These are phyloP conservation scores for Aspergillus ruber DNA, from an alignment of 2,329 filamentous ascomycete genomes.

Conservation along the genomic window DNA sequence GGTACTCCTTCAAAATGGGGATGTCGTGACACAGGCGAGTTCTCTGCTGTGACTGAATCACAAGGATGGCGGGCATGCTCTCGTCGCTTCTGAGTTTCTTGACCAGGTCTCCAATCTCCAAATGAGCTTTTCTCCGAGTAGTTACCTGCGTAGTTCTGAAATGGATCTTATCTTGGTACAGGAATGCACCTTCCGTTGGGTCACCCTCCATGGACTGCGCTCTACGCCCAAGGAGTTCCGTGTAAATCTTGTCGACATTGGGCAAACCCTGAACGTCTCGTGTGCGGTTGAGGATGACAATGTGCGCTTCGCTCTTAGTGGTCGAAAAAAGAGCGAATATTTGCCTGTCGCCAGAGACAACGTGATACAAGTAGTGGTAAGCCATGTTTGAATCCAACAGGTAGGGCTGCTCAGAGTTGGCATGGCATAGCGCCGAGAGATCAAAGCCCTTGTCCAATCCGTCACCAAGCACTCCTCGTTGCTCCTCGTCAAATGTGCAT, in stretches of 20 bases:
- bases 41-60: slow-evolving; percentile 83
- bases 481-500: slow-evolving; percentile 87
- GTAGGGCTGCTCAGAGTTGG: slow-evolving; percentile 64
- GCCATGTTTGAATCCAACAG: slow-evolving; percentile 67
- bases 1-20: slow-evolving; percentile 75
- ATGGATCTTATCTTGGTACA: slow-evolving; percentile 76
- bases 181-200: slow-evolving; percentile 72
- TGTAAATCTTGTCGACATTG: slow-evolving; percentile 83
- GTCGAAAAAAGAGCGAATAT: slow-evolving; percentile 93
- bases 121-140: slow-evolving; percentile 78
- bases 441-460: slow-evolving; percentile 94
- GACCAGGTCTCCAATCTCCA: slow-evolving; percentile 80
- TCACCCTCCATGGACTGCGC: slow-evolving; percentile 62
- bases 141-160: slow-evolving; percentile 87
- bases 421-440: slow-evolving; percentile 64
- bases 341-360: slow-evolving; percentile 82
- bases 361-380: slow-evolving; percentile 90
- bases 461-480: slow-evolving; percentile 83
- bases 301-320: slow-evolving; percentile 67
- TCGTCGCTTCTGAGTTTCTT: slow-evolving; percentile 90
- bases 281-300: slow-evolving; percentile 79
- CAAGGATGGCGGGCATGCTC: slow-evolving; percentile 68
- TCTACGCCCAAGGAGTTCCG: slow-evolving; percentile 60
- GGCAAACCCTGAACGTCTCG: slow-evolving; percentile 80
- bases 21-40: slow-evolving; percentile 78